Percentiles rank a stretch among this genome's conserved stretches.
Evolutionary conservation across 2,329 filamentous ascomycete genomes (phyloP).

Genomic region (Ophiostoma quercus): DNA sequence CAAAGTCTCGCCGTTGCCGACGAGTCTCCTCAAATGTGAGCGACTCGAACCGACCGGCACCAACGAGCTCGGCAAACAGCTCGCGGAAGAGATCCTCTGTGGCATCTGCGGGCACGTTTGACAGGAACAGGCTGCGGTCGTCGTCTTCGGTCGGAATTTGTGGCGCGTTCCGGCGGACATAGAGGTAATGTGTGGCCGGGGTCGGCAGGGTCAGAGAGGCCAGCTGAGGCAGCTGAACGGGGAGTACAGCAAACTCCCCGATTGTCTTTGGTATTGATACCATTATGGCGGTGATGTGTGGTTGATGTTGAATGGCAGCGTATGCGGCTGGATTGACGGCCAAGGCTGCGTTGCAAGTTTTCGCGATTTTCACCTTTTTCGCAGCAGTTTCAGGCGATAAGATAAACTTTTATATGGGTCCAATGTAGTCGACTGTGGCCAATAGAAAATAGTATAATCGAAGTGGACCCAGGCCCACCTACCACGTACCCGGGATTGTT

Average conservation of each 20-base stretch:
- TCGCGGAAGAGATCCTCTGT: constrained; percentile 71
- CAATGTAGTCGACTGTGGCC: neutral
- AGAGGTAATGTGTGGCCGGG: constrained; percentile 71
- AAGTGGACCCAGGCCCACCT: neutral
- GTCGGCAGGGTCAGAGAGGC: constrained; percentile 51
- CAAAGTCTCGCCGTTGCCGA: constrained; percentile 30
- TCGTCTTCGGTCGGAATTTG: constrained; percentile 69
- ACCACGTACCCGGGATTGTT: neutral
- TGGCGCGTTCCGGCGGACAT: constrained; percentile 77
- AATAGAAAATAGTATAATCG: neutral
- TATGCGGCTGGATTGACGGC: neutral
- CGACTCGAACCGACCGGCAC: constrained; percentile 70
- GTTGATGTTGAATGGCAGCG: neutral
- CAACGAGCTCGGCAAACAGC: constrained; percentile 68
- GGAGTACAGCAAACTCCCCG: constrained; percentile 63
- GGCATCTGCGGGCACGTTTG: constrained; percentile 81
- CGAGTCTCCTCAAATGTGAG: constrained; percentile 67
- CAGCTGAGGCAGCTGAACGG: constrained; percentile 60
- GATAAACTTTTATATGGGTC: constrained; percentile 22
- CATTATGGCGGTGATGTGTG: constrained; percentile 31
- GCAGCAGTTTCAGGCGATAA: constrained; percentile 13
- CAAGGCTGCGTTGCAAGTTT: neutral
- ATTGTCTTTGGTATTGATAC: constrained; percentile 33
- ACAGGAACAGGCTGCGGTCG: constrained; percentile 77
- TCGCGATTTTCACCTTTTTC: constrained; percentile 11